phyloP scores from a whole-genome alignment of 2,329 filamentous ascomycete species.

The Triangularia setosa region DNA sequence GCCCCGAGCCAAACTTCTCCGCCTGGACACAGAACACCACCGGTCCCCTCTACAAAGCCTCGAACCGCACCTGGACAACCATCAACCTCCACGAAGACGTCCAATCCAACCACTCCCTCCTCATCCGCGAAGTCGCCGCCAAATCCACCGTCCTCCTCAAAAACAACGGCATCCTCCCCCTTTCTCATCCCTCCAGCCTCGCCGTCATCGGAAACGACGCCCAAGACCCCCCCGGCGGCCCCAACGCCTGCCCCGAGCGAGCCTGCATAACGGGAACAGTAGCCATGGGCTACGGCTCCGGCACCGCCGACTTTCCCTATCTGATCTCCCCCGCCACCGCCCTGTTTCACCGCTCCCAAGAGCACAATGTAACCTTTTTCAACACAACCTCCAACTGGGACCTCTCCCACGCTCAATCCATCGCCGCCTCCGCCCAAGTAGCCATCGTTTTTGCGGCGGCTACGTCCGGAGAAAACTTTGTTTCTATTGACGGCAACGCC shows the following conservation, averaged over 20 bases:
- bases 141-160: constrained; percentile 56
- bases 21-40: constrained; percentile 61
- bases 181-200: constrained; percentile 40
- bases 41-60: constrained; percentile 51
- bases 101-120: constrained; percentile 45
- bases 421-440: constrained; percentile 60
- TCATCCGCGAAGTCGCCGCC: constrained; percentile 51
- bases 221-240: constrained; percentile 56
- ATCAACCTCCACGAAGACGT: constrained; percentile 66
- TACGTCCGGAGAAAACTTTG: constrained; percentile 75
- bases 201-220: constrained; percentile 74
- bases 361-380: constrained; percentile 50
- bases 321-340: constrained; percentile 65
- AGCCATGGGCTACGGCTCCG: constrained; percentile 82
- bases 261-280: constrained; percentile 81
- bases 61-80: constrained; percentile 44
- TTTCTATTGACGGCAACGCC: constrained; percentile 55
- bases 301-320: constrained; percentile 78
- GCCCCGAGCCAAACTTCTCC: constrained; percentile 58
- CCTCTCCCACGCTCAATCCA: constrained; percentile 45
- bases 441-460: constrained; percentile 82
- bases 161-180: constrained; percentile 56
- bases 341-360: constrained; percentile 55
- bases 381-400: constrained; percentile 46
- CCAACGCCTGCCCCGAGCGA: constrained; percentile 72